Conservation (phyloP, 306 rosid species). For the Fragaria iinumae region DNA sequence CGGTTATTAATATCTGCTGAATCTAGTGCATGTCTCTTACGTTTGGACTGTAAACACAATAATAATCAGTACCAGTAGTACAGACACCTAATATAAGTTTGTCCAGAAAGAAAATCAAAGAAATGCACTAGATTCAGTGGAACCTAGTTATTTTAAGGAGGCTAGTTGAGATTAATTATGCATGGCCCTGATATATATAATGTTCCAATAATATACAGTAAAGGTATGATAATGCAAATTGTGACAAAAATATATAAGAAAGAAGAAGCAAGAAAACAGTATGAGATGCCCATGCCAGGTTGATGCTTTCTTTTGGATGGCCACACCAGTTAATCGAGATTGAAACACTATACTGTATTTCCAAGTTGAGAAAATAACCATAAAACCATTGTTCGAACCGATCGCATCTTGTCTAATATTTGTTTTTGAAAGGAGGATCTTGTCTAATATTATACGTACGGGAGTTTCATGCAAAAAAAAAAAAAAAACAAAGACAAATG, state of each 20-base stretch:
- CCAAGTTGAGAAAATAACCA: not conserved
- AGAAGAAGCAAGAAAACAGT: not conserved
- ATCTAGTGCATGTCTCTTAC: not conserved
- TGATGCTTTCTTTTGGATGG: not conserved
- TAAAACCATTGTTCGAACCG: no score
- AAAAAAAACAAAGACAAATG: no score
- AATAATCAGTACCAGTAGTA: not conserved
- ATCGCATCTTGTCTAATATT: no score
- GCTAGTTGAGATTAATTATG: not conserved
- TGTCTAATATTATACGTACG: no score
- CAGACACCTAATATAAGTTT: not conserved
- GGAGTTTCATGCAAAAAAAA: no score
- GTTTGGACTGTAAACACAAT: not conserved
- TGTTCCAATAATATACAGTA: not conserved
- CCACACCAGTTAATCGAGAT: not conserved
- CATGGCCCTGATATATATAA: not conserved
- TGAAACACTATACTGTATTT: no score
- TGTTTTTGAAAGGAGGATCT: no score
- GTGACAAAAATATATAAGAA: not conserved
- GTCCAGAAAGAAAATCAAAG: not conserved
- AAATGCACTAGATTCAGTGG: not conserved
- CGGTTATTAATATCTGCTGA: not conserved
- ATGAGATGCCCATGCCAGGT: not conserved
- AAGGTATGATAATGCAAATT: not conserved
- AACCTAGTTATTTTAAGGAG: not conserved